Evolutionary conservation across 2,329 filamentous ascomycete species (phyloP).

Genomic region (Talaromyces amestolkiae): DNA sequence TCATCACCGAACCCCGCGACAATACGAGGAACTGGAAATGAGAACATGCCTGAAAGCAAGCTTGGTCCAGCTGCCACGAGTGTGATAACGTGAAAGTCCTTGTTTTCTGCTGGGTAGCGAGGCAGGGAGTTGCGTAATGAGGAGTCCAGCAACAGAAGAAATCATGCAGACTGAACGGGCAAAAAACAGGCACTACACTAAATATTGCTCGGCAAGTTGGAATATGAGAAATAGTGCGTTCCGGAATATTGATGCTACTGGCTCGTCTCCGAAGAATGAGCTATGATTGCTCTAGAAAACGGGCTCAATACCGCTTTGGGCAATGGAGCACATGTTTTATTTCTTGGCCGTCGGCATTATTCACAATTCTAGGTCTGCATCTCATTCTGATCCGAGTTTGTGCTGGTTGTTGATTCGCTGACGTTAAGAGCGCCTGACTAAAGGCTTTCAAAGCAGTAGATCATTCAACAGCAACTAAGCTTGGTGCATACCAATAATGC

Average conservation of each 20-base stretch:
- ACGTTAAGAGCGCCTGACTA: background rate
- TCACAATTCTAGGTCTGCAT: background rate
- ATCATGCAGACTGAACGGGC: background rate
- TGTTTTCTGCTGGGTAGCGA: background rate
- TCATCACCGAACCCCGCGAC: background rate
- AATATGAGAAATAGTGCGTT: background rate
- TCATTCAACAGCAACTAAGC: background rate
- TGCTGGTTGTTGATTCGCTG: background rate
- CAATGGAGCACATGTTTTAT: background rate
- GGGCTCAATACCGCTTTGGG: background rate
- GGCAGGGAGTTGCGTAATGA: background rate
- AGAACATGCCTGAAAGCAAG: background rate
- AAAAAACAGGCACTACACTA: no score
- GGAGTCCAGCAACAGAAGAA: background rate
- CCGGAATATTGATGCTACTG: background rate
- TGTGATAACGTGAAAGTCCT: background rate
- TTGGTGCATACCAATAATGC: background rate
- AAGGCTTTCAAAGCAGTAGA: background rate
- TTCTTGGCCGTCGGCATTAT: background rate
- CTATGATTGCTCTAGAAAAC: background rate
- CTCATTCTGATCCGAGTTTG: background rate
- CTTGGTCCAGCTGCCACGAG: background rate
- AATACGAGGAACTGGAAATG: background rate
- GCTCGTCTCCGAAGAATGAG: background rate
- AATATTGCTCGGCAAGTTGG: background rate